phyloP scores from a whole-genome alignment of 164 flowering plant species.

The Piper longum region DNA sequence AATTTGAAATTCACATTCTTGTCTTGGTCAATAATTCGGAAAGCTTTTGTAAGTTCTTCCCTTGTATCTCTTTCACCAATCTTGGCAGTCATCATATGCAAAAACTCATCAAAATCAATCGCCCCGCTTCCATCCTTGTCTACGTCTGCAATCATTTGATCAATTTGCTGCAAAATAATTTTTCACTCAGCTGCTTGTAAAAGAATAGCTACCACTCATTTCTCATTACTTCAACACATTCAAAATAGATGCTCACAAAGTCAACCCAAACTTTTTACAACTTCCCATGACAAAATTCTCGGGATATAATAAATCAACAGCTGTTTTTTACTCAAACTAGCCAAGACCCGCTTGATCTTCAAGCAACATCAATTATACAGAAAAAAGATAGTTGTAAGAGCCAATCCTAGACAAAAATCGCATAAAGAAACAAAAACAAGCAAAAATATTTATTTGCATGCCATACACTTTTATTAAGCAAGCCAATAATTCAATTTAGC shows the following conservation, averaged over 20 bases:
- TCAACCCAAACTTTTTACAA: too few species aligned
- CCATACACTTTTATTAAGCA: too few species aligned
- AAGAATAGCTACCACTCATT: background rate
- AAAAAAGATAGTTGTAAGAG: too few species aligned
- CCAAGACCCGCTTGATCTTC: background rate
- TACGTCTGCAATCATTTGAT: constrained; percentile 91
- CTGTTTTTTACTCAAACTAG: background rate
- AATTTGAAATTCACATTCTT: constrained; percentile 37
- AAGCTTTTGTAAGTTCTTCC: constrained; percentile 92
- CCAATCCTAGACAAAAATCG: too few species aligned
- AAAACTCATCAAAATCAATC: constrained; percentile 92
- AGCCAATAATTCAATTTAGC: too few species aligned
- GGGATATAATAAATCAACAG: too few species aligned
- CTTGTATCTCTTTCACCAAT: constrained; percentile 92
- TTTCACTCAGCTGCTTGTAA: background rate
- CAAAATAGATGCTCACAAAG: background rate
- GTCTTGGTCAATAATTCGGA: constrained; percentile 73
- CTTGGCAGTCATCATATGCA: constrained; percentile 92
- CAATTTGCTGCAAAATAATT: constrained; percentile 69
- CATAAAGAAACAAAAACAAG: too few species aligned
- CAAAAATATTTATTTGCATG: too few species aligned
- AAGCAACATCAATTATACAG: too few species aligned
- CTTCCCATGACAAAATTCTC: background rate
- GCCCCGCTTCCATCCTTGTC: constrained; percentile 99
- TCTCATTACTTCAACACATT: background rate